These are phyloP conservation scores for Arabidopsis arenosa DNA, from an alignment of 345 rosid species.

Conservation along the genomic window DNA sequence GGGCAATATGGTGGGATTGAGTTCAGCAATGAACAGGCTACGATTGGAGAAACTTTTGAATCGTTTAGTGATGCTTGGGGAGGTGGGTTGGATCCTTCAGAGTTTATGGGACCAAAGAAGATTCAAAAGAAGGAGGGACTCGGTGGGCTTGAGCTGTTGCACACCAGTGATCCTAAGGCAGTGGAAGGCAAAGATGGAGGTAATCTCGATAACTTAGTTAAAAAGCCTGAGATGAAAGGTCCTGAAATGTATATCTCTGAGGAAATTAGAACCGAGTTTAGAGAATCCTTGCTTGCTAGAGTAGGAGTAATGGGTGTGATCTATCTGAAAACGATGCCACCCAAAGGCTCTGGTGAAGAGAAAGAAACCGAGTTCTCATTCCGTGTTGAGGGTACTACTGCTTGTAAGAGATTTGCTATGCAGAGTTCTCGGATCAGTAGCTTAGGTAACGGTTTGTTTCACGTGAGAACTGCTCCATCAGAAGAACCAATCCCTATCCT, in stretches of 20 bases:
- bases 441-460: constrained; percentile 87
- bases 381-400: constrained; percentile 70
- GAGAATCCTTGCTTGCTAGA: constrained; percentile 92
- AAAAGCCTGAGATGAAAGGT: constrained; percentile 86
- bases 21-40: constrained; percentile 85
- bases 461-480: constrained; percentile 86
- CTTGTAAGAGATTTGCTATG: constrained; percentile 79
- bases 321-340: constrained; percentile 81
- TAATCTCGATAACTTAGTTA: constrained; percentile 81
- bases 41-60: constrained; percentile 92
- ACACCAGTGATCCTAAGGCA: constrained; percentile 65
- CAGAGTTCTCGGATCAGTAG: constrained; percentile 80
- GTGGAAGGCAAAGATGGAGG: constrained; percentile 49
- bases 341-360: constrained; percentile 72
- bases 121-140: constrained; percentile 81
- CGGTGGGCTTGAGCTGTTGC: constrained; percentile 93
- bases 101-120: constrained; percentile 82
- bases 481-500: constrained; percentile 89
- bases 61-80: constrained; percentile 95
- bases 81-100: constrained; percentile 97
- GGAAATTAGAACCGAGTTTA: constrained; percentile 90
- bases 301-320: constrained; percentile 94
- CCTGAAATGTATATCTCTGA: constrained; percentile 94
- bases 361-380: constrained; percentile 94
- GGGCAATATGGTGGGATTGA: constrained; percentile 97